A percentile compares a stretch with the other conserved stretches of the same genome.
phyloP scores from a whole-genome alignment of 768 basidiomycete genomes.

The Lactarius sp. region DNA sequence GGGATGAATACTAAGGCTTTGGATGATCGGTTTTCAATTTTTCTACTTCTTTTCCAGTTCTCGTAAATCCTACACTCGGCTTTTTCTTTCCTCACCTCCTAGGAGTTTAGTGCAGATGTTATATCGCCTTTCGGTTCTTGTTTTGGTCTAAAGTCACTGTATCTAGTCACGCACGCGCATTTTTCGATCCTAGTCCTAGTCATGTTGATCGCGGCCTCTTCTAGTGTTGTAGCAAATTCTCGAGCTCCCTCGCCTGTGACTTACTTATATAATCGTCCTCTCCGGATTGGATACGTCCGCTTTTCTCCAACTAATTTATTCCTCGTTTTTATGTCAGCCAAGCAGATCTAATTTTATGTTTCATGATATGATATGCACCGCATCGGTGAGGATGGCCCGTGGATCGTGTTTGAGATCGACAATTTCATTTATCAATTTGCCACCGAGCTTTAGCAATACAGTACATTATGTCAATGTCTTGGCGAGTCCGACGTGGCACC shows the following conservation, averaged over 20 bases:
- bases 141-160: constrained; percentile 13
- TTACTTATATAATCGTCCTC: not conserved
- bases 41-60: not conserved
- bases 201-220: not conserved
- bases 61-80: not conserved
- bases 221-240: not conserved
- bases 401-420: not conserved
- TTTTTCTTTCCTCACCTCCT: not conserved
- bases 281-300: not conserved
- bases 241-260: not conserved
- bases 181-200: not conserved
- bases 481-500: no score
- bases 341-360: not conserved
- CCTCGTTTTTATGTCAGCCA: constrained; percentile 2
- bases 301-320: not conserved
- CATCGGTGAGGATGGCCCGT: no score
- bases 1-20: not conserved
- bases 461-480: no score
- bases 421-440: not conserved
- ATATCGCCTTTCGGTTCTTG: constrained; percentile 4
- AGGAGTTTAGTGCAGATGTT: constrained; percentile 16
- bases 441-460: not conserved
- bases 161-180: constrained; percentile 10
- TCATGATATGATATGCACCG: no score
- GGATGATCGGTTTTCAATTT: not conserved